Base-by-base conservation (phyloP, 495 filamentous ascomycete species). In the Penicillium parvum region DNA sequence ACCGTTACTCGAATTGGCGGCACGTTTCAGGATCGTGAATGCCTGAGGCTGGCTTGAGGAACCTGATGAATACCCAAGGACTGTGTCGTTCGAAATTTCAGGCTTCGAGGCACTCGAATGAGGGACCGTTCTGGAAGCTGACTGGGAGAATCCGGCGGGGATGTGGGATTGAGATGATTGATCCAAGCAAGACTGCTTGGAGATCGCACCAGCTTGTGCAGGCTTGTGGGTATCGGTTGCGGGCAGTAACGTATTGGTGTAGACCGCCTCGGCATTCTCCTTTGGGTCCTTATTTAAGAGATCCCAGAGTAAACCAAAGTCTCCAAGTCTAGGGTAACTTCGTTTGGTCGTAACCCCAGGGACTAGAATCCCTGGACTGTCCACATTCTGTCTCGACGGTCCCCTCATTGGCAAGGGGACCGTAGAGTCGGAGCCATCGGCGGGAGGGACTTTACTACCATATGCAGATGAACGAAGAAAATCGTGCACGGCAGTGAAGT, bases 401-500 rank as follows among this genome's bases (percentile, higher is more conserved):
- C 21, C 40, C 15, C 44, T 40, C 10, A 33, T 26, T 7, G 21
- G 20, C 17, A 46, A 26, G 19, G 21, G 10, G n/a, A n/a, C 22
- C 12, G 16, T n/a, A 15, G 34, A 22, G 27, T 55, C 33, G 25
- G 27, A 11, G 48, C 33, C 36, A 37, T 43, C 45, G 52, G 48
- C 17, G 32, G 37, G 35, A 29, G 23, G 15, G 17, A 52, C 30
- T 17, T 35, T 35, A 14, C 49, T 27, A 35, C 41, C 32, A 29
- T 56, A 47, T 21, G 67, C 58, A 49, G 66, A 65, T 15, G 69
- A 66, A 25, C 57, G 51, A n/a, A 75, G 60, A 32, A 77, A 64
- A 49, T 72, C 66, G 48, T 68, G 65, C 55, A 70, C 74, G 49
- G 65, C 59, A 43, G 68, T 55, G 46, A 77, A 72, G 49, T 73